Base-by-base conservation (phyloP, 129 eudicot species). In the Pseudognaphalium luteoalbum region DNA sequence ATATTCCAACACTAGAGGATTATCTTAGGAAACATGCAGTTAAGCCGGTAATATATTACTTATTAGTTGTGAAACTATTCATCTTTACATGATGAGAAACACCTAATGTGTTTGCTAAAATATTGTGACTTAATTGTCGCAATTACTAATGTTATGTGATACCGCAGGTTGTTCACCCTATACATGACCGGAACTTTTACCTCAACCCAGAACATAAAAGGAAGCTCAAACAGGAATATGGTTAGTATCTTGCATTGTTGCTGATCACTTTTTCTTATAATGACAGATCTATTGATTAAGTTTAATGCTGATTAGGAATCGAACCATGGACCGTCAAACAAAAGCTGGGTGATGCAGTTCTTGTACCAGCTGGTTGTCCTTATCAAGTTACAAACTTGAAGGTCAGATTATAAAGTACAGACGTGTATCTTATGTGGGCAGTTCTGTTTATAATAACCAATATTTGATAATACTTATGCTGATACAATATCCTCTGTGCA, bases 201-300 rank as follows among this genome's bases (percentile, higher is more conserved):
- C 56, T 73, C 3, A 15, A 22, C 20, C 6, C 0, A 34, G 35
- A 58, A 34, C 68, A 73, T 73, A 73, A 73, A 73, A 58, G 34
- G 77, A 73, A 58, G 77, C 77, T 73, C 21, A 73, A 73, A 73
- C 21, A 73, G 35, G 77, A 73, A 21, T 73, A 33, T 34, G 68
- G 77, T 58, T 57, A 57, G 28, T 54, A 19, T 7, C 15, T 71
- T 25, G 28, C 28, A 25, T 25, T 25, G 0, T 25, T 63, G 42
- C n/a, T 33, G 19, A 63, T 33, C 37, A 15, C 51, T 66, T 35
- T 9, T 29, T 19, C 35, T 16, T 12, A n/a, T 35, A 35, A 15
- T 35, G 47, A 34, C 21, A 35, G 6, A 73, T 73, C 58, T 42
- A 35, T 21, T 61, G 32, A 66, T 33, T 66, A 25, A n/a, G 11